Evolutionary conservation across 2,329 filamentous ascomycete species (phyloP).

Genomic region (Ophiostoma ulmi): DNA sequence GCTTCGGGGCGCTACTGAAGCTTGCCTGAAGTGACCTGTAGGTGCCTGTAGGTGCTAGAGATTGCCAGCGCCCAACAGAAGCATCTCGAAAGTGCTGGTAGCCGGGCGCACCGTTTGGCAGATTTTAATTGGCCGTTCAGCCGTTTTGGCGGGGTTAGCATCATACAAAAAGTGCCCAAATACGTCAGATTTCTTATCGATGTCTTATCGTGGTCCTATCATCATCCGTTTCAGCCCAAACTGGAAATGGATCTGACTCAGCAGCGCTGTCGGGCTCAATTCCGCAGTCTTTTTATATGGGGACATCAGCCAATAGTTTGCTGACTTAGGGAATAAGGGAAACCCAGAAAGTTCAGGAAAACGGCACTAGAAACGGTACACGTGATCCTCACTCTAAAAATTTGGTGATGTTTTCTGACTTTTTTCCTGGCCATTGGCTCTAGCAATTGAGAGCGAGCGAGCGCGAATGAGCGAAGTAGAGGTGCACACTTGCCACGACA

Average conservation of each 20-base stretch:
- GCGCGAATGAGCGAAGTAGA: background rate
- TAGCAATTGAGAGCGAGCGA: background rate
- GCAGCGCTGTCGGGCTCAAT: background rate
- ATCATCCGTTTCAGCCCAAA: background rate
- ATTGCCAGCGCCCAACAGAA: constrained; percentile 19
- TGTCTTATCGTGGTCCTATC: background rate
- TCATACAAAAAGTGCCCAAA: background rate
- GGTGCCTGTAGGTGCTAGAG: constrained; percentile 8
- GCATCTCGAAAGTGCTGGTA: constrained; percentile 24
- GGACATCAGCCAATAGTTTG: background rate
- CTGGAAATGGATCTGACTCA: background rate
- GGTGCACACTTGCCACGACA: background rate
- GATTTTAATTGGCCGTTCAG: background rate
- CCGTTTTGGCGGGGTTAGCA: constrained; percentile 11
- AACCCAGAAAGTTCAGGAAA: background rate
- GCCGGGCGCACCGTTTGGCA: background rate
- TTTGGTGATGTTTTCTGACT: constrained; percentile 8
- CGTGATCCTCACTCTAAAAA: background rate
- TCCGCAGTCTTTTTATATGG: background rate
- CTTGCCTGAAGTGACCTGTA: constrained; percentile 10
- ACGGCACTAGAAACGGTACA: background rate
- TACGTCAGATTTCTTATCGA: constrained; percentile 7
- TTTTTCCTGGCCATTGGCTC: background rate
- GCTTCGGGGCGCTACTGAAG: constrained; percentile 7
- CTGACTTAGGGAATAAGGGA: background rate